Percentiles rank a stretch among this genome's conserved stretches.
phyloP scores from a whole-genome alignment of 148 eudicot species.

The Arbutus unedo region DNA sequence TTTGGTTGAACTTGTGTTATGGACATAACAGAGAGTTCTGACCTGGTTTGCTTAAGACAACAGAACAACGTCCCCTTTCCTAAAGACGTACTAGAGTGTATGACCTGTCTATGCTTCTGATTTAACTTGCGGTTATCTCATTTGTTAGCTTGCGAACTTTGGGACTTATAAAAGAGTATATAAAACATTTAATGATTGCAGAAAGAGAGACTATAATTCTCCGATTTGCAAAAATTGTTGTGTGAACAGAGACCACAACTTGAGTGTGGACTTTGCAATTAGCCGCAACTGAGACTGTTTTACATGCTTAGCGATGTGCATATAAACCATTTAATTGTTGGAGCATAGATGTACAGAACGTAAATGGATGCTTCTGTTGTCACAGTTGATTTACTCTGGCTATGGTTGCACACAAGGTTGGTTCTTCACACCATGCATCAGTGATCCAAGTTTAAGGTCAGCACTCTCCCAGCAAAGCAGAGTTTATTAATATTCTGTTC shows the following conservation, averaged over 20 bases:
- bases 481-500: neutral
- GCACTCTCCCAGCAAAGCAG: neutral
- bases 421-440: conserved; percentile 86
- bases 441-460: conserved; percentile 83
- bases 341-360: neutral
- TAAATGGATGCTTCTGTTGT: conserved; percentile 14
- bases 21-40: neutral
- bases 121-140: neutral
- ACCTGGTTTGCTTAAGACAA: neutral
- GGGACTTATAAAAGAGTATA: neutral
- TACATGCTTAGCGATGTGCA: neutral
- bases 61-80: neutral
- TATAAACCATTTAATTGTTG: neutral
- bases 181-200: neutral
- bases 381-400: conserved; percentile 82
- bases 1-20: neutral
- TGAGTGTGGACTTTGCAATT: neutral
- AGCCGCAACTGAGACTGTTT: neutral
- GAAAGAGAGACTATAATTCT: neutral
- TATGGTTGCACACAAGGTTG: conserved; percentile 91
- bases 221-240: neutral
- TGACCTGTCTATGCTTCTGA: neutral
- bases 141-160: neutral
- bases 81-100: neutral
- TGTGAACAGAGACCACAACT: neutral